These are phyloP conservation scores for Botrytis pseudocinerea DNA, from an alignment of 2,329 filamentous ascomycete genomes.

Conservation along the genomic window DNA sequence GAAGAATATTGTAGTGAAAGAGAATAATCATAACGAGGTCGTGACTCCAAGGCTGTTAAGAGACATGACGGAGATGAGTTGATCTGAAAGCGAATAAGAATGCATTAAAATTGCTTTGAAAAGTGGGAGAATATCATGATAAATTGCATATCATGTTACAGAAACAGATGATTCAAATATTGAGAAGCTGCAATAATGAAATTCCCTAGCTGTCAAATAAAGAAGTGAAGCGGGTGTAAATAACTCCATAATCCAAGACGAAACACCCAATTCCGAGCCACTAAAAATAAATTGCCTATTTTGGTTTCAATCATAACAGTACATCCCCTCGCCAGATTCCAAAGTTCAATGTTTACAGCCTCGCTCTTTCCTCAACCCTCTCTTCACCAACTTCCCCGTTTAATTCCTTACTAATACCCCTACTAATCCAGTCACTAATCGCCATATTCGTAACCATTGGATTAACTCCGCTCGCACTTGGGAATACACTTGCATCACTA, in stretches of 20 bases:
- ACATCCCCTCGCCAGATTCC: neutral
- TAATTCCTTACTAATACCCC: slow-evolving; percentile 54
- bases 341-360: slow-evolving; percentile 20
- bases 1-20: neutral
- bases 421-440: slow-evolving; percentile 64
- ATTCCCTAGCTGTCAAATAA: neutral
- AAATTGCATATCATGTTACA: neutral
- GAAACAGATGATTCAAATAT: neutral
- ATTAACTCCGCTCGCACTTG: slow-evolving; percentile 75
- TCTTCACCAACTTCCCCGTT: neutral
- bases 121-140: neutral
- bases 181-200: neutral
- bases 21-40: neutral
- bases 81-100: neutral
- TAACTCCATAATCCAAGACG: neutral
- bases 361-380: slow-evolving; percentile 20
- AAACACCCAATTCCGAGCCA: neutral
- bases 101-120: neutral
- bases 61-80: neutral
- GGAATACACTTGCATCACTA: slow-evolving; percentile 74
- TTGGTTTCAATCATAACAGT: neutral
- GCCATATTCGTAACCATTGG: slow-evolving; percentile 80
- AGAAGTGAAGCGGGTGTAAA: neutral
- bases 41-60: neutral
- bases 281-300: neutral